Evolutionary conservation across 2,329 filamentous ascomycete species (phyloP).

Genomic region (Stachybotrys chartarum): DNA sequence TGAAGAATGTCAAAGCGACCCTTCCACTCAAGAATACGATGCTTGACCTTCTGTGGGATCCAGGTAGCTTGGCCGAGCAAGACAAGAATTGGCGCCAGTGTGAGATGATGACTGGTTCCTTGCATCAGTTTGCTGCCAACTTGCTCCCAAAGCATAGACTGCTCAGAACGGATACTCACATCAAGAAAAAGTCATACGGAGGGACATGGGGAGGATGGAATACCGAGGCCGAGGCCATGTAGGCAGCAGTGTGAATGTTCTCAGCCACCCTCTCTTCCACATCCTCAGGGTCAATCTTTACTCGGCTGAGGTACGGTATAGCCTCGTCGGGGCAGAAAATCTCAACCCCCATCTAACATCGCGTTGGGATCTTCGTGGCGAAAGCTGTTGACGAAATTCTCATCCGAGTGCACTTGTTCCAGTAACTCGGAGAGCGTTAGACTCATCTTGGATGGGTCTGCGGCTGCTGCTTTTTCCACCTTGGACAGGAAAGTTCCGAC

Average conservation of each 20-base stretch:
- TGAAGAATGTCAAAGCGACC: neutral
- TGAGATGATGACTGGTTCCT: neutral
- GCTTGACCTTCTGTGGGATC: neutral
- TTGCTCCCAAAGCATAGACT: neutral
- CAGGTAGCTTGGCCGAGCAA: neutral
- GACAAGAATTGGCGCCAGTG: neutral
- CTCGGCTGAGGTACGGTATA: neutral
- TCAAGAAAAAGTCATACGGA: neutral
- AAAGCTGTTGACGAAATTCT: neutral
- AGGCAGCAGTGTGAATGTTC: neutral
- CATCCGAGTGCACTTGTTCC: neutral
- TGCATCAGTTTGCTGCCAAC: neutral
- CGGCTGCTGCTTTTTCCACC: neutral
- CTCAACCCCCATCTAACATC: neutral
- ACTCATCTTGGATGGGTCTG: neutral
- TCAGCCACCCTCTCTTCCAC: neutral
- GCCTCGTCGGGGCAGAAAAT: neutral
- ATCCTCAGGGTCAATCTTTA: neutral
- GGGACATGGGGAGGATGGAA: neutral
- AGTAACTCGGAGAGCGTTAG: neutral
- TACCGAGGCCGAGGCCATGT: neutral
- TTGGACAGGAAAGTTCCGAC: neutral
- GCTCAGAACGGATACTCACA: too few relatives aligned
- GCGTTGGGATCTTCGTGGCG: neutral
- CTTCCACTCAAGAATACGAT: neutral